Evolutionary conservation across 1,139 yeast species (phyloP).

Genomic region (Spathaspora sp.): DNA sequence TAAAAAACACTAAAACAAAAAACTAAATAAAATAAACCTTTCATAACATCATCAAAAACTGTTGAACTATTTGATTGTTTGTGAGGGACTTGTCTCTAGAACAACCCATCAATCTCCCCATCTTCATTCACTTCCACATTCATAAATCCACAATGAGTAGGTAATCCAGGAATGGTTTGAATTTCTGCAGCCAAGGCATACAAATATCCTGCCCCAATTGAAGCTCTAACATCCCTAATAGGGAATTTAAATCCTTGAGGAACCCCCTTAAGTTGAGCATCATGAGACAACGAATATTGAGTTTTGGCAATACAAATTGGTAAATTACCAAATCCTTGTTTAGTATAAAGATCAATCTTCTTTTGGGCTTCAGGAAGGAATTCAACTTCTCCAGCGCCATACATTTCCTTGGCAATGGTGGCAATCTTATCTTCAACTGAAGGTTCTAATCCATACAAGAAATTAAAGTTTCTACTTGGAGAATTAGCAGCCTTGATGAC

Average conservation of each 20-base stretch:
- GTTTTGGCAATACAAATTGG: slow-evolving; percentile 98
- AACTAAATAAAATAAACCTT: slow-evolving; percentile 5
- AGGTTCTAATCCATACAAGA: slow-evolving; percentile 70
- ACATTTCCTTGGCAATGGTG: slow-evolving; percentile 85
- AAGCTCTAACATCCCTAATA: slow-evolving; percentile 88
- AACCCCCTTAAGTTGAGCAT: slow-evolving; percentile 89
- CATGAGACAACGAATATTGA: slow-evolving; percentile 94
- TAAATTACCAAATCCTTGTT: slow-evolving; percentile 87
- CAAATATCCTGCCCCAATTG: slow-evolving; percentile 95
- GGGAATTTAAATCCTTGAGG: slow-evolving; percentile 95
- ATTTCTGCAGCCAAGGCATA: slow-evolving; percentile 97
- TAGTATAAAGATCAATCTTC: slow-evolving; percentile 80
- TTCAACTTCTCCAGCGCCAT: slow-evolving; percentile 91
- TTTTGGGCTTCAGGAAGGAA: slow-evolving; percentile 80
- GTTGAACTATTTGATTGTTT: slow-evolving; percentile 19
- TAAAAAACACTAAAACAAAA: slow-evolving; percentile 3
- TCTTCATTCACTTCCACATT: slow-evolving; percentile 91
- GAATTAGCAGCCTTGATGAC: slow-evolving; percentile 71
- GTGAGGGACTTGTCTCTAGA: slow-evolving; percentile 40
- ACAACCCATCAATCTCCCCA: slow-evolving; percentile 94
- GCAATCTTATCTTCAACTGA: slow-evolving; percentile 82
- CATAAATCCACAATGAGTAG: slow-evolving; percentile 96
- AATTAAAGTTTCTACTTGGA: slow-evolving; percentile 55
- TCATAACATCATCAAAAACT: slow-evolving; percentile 19
- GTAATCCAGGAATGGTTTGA: slow-evolving; percentile 96